Evolutionary conservation across 768 basidiomycete species (phyloP).

Genomic region (Mycena haematopus): DNA sequence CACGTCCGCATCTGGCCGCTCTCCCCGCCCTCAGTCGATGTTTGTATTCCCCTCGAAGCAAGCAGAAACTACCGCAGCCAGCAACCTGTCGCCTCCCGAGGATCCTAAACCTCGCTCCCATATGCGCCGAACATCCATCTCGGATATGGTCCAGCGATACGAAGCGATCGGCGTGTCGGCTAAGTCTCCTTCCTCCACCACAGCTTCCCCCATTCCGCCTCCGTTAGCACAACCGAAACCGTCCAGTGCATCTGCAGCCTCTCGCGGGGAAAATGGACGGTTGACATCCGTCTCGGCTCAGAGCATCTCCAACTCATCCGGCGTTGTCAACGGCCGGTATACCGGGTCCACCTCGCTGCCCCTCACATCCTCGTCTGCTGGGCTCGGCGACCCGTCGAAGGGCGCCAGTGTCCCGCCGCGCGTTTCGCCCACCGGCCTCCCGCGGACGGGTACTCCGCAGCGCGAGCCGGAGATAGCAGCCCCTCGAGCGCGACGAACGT

Average conservation of each 20-base stretch:
- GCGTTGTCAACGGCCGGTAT: conserved; percentile 14
- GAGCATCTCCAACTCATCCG: conserved; percentile 18
- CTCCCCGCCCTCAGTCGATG: conserved; percentile 80
- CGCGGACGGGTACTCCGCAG: conserved; percentile 16
- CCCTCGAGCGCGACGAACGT: conserved; percentile 36
- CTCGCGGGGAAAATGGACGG: conserved; percentile 25
- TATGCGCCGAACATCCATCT: conserved; percentile 75
- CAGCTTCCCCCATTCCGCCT: conserved; percentile 38
- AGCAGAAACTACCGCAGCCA: conserved; percentile 43
- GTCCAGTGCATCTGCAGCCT: conserved; percentile 15
- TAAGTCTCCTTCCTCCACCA: conserved; percentile 33
- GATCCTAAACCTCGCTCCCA: conserved; percentile 48
- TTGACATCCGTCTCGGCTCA: conserved; percentile 25
- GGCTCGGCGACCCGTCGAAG: conserved; percentile 19
- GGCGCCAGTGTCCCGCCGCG: conserved; percentile 12
- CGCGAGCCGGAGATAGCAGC: conserved; percentile 32
- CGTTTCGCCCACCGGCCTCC: conserved; percentile 25
- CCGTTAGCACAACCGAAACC: conserved; percentile 36
- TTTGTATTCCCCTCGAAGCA: conserved; percentile 68
- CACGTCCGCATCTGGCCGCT: conserved; percentile 44
- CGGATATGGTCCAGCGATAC: conserved; percentile 85
- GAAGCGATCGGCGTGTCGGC: conserved; percentile 64
- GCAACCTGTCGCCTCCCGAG: conserved; percentile 51
- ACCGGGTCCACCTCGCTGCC: conserved; percentile 11
- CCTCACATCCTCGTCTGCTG: not conserved